Evolutionary conservation across 768 basidiomycete genomes (phyloP).

Genomic region (Clitopilus hobsonii): DNA sequence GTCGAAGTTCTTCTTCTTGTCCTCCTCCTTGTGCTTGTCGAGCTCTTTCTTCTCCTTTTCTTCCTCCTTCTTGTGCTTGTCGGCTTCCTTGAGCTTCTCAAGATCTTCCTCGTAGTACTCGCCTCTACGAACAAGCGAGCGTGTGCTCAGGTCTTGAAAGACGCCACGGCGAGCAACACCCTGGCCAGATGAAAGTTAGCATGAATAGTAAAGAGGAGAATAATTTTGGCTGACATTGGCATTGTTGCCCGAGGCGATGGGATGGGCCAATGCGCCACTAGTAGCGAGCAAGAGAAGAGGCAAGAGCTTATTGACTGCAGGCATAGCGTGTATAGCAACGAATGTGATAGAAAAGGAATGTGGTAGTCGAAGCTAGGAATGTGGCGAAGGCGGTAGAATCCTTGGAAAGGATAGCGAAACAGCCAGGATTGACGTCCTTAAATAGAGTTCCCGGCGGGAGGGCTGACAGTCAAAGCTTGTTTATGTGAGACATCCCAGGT

Average conservation of each 20-base stretch:
- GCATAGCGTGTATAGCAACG: background rate
- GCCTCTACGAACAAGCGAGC: background rate
- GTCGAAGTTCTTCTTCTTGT: background rate
- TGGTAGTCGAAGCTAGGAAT: background rate
- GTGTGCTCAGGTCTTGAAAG: background rate
- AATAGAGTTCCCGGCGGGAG: background rate
- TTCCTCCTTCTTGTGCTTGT: background rate
- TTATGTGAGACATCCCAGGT: too few relatives aligned
- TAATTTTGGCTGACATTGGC: background rate
- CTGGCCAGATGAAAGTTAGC: background rate
- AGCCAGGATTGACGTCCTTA: background rate
- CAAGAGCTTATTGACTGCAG: background rate
- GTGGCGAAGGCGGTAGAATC: background rate
- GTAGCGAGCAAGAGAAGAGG: background rate
- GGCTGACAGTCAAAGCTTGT: too few relatives aligned
- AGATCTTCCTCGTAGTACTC: background rate
- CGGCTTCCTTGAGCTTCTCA: background rate
- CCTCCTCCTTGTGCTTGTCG: background rate
- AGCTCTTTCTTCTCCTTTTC: background rate
- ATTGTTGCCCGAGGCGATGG: background rate
- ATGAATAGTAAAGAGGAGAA: background rate
- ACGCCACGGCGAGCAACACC: background rate
- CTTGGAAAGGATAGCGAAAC: background rate
- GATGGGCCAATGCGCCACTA: background rate
- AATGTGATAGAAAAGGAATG: background rate